phyloP scores from a whole-genome alignment of 139 green algal species.

The Chlorella sp. region DNA sequence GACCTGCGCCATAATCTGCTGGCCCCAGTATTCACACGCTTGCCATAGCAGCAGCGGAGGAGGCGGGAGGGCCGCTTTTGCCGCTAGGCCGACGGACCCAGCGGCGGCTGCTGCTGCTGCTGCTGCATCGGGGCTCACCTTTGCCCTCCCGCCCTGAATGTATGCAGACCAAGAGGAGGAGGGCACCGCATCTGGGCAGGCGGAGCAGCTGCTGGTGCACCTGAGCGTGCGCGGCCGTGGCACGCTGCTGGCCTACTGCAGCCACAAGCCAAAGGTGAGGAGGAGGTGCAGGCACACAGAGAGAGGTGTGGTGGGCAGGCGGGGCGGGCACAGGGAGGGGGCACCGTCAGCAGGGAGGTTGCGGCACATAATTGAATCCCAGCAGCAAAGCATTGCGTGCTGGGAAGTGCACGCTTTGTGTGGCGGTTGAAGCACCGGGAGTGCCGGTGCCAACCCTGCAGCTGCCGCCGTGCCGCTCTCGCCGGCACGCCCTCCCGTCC shows the following conservation, averaged over 20 bases:
- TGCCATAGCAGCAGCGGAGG: too few species aligned
- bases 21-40: slow-evolving; percentile 11
- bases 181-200: not conserved
- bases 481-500: not conserved
- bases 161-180: slow-evolving; percentile 44
- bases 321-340: too few species aligned
- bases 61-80: too few species aligned
- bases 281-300: not conserved
- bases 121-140: slow-evolving; percentile 38
- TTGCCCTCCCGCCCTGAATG: slow-evolving; percentile 83
- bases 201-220: slow-evolving; percentile 27
- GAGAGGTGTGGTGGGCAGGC: too few species aligned
- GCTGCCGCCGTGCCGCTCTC: too few species aligned
- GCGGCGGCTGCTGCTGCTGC: too few species aligned
- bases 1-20: not conserved
- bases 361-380: too few species aligned
- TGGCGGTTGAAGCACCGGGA: not conserved
- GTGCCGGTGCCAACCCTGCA: not conserved
- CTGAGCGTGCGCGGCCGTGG: slow-evolving; percentile 59
- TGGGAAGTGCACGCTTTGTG: too few species aligned
- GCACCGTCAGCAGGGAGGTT: too few species aligned
- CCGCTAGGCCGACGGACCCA: too few species aligned
- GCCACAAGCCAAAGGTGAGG: slow-evolving; percentile 30
- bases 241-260: slow-evolving; percentile 63
- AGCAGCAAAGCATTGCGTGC: too few species aligned